phyloP scores from a whole-genome alignment of 2,329 filamentous ascomycete genomes.

The Aspergillus amoenus region DNA sequence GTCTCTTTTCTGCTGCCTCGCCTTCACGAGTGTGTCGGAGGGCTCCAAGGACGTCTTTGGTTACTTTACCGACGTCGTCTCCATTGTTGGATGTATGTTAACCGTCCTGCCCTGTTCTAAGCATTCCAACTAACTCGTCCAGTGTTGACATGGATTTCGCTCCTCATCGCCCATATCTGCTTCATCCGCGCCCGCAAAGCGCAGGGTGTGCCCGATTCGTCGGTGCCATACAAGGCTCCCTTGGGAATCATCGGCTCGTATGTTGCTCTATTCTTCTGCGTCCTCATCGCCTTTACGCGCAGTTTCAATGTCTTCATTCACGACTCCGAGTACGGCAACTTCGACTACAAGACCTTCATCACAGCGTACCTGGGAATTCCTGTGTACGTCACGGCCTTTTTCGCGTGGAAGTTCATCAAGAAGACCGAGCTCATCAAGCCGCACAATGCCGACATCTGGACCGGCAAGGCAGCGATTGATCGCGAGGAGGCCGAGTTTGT shows the following conservation, averaged over 20 bases:
- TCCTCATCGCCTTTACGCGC: slow-evolving; percentile 75
- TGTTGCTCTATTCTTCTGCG: slow-evolving; percentile 66
- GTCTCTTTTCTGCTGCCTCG: slow-evolving; percentile 62
- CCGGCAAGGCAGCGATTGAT: slow-evolving; percentile 71
- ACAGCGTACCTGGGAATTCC: slow-evolving; percentile 77
- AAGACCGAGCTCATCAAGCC: slow-evolving; percentile 57
- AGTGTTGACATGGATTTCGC: slow-evolving; percentile 68
- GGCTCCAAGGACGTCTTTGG: slow-evolving; percentile 50
- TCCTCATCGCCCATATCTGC: slow-evolving; percentile 66
- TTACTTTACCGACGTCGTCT: slow-evolving; percentile 47
- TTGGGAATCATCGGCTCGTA: slow-evolving; percentile 70
- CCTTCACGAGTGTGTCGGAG: slow-evolving; percentile 63
- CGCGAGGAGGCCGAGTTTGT: slow-evolving; percentile 57
- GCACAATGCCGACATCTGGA: slow-evolving; percentile 65
- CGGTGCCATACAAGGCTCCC: slow-evolving; percentile 67
- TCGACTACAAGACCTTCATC: slow-evolving; percentile 74
- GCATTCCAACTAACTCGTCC: slow-evolving; percentile 6
- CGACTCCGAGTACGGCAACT: slow-evolving; percentile 50
- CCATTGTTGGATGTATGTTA: neutral
- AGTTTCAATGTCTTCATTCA: slow-evolving; percentile 72
- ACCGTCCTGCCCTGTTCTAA: neutral
- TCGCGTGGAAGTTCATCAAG: slow-evolving; percentile 63
- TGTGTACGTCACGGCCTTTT: slow-evolving; percentile 67
- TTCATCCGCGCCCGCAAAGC: slow-evolving; percentile 63
- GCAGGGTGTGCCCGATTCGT: slow-evolving; percentile 56